Base-by-base conservation (phyloP, 306 rosid species). In the Dryas drummondii region DNA sequence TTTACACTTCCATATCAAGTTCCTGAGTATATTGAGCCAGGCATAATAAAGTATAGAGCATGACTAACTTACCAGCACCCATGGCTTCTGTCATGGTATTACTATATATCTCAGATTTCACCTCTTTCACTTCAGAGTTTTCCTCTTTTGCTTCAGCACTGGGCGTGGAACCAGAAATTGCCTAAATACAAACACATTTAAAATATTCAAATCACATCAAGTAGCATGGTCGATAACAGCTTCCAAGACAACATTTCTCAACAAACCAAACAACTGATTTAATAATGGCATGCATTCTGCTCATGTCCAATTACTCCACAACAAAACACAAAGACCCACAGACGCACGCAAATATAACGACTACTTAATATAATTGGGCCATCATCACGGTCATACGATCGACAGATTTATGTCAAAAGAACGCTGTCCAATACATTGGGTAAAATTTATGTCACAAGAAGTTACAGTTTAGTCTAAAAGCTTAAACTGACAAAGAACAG, bases 41-140 rank as follows among this genome's bases (percentile, higher is more conserved):
- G 56, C 9, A 26, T 45, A 27, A 5, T 1, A 6, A 22, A 46
- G 22, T 37, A 5, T 10, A 5, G 4, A 62, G 50, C 72, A 64
- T 65, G 14, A 71, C 56, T 52, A 84, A 82, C 91, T 80, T 89
- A 94, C 99, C 99, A 76, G 96, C 97, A 78, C 98, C 99, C 98
- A 92, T 92, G 72, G 98, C 98, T 83, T 86, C 85, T 57, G 98
- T 90, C 99, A 94, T 94, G 84, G 86, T 82, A 54, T 77, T 61
- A 81, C 97, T 90, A 59, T 92, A 94, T 68, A 59, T 74, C 75
- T 90, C 97, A 40, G 99, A 94, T 76, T 87, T 87, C 49, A 82
- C 97, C 85, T 88, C 97, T 78, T 92, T 6, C 48, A 54, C 63
- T 42, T 80, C 63, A 0, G 87, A 32, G 2, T 32, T 32, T 32